Conservation (phyloP, 768 basidiomycete genomes). For the Podaxis sp. region DNA sequence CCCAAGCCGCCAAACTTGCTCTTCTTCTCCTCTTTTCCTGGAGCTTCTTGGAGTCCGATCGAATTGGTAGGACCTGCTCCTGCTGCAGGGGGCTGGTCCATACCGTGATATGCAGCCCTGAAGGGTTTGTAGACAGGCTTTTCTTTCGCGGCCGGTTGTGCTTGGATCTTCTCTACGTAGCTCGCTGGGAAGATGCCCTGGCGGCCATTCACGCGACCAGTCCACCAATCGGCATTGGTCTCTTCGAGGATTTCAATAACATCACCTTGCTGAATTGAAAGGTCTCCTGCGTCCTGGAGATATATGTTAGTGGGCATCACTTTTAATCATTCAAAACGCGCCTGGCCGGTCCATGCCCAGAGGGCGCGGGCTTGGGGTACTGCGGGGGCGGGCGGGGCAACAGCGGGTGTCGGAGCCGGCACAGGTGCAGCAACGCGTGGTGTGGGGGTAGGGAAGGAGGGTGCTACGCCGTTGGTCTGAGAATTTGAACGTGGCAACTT, state of each 20-base stretch:
- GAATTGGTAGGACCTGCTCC: slow-evolving; percentile 33
- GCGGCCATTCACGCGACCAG: slow-evolving; percentile 58
- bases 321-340: slow-evolving; percentile 26
- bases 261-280: slow-evolving; percentile 76
- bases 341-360: slow-evolving; percentile 62
- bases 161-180: slow-evolving; percentile 60
- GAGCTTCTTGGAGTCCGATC: slow-evolving; percentile 45
- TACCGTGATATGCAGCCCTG: slow-evolving; percentile 42
- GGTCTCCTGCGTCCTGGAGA: slow-evolving; percentile 71
- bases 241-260: slow-evolving; percentile 77
- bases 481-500: slow-evolving; percentile 40
- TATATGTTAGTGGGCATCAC: neutral
- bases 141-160: slow-evolving; percentile 23
- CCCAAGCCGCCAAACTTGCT: slow-evolving; percentile 56
- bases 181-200: slow-evolving; percentile 79
- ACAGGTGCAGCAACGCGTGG: slow-evolving; percentile 7
- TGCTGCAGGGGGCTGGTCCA: slow-evolving; percentile 34
- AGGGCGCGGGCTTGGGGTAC: slow-evolving; percentile 49
- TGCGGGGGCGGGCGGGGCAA: slow-evolving; percentile 19
- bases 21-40: slow-evolving; percentile 51
- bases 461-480: neutral
- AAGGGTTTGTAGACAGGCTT: slow-evolving; percentile 40
- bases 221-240: slow-evolving; percentile 89
- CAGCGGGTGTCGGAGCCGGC: neutral
- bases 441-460: slow-evolving; percentile 11